These are phyloP conservation scores for Leishmania braziliensis DNA, from an alignment of 208 protist species.

Conservation along the genomic window DNA sequence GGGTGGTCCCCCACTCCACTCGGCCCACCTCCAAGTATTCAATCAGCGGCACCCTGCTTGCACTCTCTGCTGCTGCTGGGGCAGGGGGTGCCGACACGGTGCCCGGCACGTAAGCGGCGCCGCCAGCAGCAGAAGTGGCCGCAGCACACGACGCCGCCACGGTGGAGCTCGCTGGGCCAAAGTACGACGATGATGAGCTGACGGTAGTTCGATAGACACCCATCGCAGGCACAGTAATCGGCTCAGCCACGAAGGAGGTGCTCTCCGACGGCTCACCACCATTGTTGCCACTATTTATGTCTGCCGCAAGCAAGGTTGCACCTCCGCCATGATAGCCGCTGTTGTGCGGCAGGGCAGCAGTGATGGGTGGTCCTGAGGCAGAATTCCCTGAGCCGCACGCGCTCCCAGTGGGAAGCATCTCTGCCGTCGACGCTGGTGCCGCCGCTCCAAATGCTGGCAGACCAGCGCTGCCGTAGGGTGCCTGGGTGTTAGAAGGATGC, in stretches of 20 bases:
- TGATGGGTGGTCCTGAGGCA: neutral
- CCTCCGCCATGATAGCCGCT: neutral
- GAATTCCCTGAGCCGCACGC: neutral
- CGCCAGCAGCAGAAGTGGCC: neutral
- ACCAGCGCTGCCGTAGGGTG: neutral
- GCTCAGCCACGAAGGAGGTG: neutral
- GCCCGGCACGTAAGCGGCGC: neutral
- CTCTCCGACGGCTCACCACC: neutral
- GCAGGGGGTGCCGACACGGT: neutral
- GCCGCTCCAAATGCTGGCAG: neutral
- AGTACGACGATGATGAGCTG: neutral
- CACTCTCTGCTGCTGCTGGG: neutral
- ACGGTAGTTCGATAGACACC: neutral
- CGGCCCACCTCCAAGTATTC: conserved; percentile 55
- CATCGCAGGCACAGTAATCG: neutral
- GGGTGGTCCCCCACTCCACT: conserved; percentile 72
- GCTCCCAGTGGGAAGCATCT: neutral
- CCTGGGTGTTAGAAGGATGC: neutral
- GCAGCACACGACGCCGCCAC: neutral
- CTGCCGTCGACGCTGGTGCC: neutral
- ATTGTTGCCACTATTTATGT: neutral
- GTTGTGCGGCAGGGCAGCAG: neutral
- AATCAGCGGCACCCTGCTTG: conserved; percentile 29
- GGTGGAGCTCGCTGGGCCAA: neutral
- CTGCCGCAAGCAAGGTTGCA: neutral